A percentile compares a stretch with the other conserved stretches of the same genome.
phyloP scores from a whole-genome alignment of 306 rosid genomes.

The Boehmeria nivea region DNA sequence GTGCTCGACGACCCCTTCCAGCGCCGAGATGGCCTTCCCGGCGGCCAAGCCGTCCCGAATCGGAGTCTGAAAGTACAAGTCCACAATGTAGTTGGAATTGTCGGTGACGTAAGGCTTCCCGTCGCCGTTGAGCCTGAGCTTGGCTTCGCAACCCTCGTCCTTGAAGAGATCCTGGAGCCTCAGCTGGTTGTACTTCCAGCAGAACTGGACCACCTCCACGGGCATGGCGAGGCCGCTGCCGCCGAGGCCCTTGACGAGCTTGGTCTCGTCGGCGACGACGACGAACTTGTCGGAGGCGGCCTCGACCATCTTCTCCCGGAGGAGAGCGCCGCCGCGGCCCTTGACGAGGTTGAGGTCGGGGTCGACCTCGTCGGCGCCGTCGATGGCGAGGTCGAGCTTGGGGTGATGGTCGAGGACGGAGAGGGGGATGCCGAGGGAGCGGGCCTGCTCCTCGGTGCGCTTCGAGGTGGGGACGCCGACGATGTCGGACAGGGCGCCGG shows the following conservation, averaged over 20 bases:
- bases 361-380: conserved; percentile 87
- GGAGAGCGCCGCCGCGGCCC: conserved; percentile 77
- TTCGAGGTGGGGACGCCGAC: conserved; percentile 75
- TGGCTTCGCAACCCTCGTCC: conserved; percentile 62
- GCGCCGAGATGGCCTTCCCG: conserved; percentile 56
- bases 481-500: conserved; percentile 59
- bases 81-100: conserved; percentile 70
- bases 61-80: conserved; percentile 70
- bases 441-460: conserved; percentile 84
- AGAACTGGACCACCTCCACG: conserved; percentile 83
- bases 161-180: conserved; percentile 59
- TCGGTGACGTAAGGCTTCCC: conserved; percentile 71
- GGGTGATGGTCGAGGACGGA: conserved; percentile 75
- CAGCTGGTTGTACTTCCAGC: conserved; percentile 67
- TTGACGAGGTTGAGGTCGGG: conserved; percentile 67
- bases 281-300: conserved; percentile 74
- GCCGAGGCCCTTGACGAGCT: conserved; percentile 57
- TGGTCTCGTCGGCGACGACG: conserved; percentile 70
- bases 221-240: conserved; percentile 85
- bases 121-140: conserved; percentile 48
- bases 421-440: conserved; percentile 67
- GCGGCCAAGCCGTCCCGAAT: conserved; percentile 53
- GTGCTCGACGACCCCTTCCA: conserved; percentile 83
- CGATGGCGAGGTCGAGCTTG: conserved; percentile 65
- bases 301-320: conserved; percentile 80